These are phyloP conservation scores for Endocalyx cinctus DNA, from an alignment of 2,329 filamentous ascomycete species.

Conservation along the genomic window DNA sequence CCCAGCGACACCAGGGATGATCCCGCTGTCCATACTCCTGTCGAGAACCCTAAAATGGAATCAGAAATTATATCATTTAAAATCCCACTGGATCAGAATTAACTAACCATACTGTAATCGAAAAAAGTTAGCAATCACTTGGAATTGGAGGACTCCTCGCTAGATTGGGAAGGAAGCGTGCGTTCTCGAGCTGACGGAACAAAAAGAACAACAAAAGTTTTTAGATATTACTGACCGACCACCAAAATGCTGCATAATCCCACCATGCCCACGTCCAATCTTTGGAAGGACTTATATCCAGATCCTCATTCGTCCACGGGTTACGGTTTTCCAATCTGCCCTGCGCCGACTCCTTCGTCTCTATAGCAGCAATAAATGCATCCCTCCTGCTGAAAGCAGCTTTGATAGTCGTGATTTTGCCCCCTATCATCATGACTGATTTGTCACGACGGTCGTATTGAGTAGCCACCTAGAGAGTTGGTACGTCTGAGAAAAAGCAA, in stretches of 20 bases:
- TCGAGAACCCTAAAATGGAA: constrained; percentile 3
- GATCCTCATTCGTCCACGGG: constrained; percentile 5
- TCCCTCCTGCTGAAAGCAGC: constrained; percentile 4
- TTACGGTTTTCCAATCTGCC: constrained; percentile 6
- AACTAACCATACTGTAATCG: no score
- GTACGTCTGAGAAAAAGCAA: no score
- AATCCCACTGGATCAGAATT: neutral
- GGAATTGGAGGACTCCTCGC: no score
- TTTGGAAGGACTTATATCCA: constrained; percentile 3
- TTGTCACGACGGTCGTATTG: neutral
- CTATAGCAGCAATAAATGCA: constrained; percentile 6
- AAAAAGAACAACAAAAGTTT: no score
- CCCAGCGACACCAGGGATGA: constrained; percentile 7
- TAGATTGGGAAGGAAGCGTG: no score
- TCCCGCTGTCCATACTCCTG: constrained; percentile 8
- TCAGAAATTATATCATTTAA: neutral
- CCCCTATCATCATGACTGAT: neutral
- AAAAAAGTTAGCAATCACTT: no score
- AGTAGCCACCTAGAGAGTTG: no score
- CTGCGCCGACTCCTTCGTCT: constrained; percentile 7
- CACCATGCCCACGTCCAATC: constrained; percentile 3
- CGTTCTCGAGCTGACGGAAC: no score
- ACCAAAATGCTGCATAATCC: constrained; percentile 4
- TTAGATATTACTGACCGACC: constrained; percentile 1
- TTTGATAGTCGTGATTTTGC: constrained; percentile 2